Base-by-base conservation (phyloP, 1,284 basidiomycete species). In the Chalciporus sp. region DNA sequence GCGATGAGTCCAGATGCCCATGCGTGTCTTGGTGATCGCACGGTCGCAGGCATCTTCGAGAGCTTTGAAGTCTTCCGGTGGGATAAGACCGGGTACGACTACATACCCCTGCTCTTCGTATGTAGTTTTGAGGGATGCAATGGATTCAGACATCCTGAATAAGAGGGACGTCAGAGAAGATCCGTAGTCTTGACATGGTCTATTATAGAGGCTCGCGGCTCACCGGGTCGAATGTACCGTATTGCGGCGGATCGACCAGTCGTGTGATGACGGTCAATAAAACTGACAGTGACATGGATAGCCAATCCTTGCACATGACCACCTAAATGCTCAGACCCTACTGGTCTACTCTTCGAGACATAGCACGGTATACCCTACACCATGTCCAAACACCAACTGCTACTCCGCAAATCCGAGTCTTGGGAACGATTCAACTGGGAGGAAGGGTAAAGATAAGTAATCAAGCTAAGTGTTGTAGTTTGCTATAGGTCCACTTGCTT, bases 51-150 rank as follows among this genome's bases (percentile, higher is more conserved):
- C 87, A 0, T 64, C 67, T 52, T 75, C 69, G 27, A 92, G 77
- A 0, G 69, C 62, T 2, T 62, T 53, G 51, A 81, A 70, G 14
- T 79, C 70, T 2, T 69, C 65, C 0, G 73, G 61, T 4, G 78
- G 63, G 47, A 93, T 73, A 45, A 92, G 82, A 48, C 71, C 72
- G 2, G 82, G 81, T n/a, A 92, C 70, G 48, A 92, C 74, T 19
- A 91, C 85, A 66, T 81, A 93, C 35, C 92, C 91, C 55, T 88
- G 76, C n/a, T 73, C 67, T 42, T 85, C 78, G 73, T 88, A 92
- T n/a, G 52, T 51, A 7, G 44, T 58, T 57, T 48, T 68, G 52
- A 65, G 70, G 73, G 60, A n/a, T 58, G 65, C 35, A 26, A 45
- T 63, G 44, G 31, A 55, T 35, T 35, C 14, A 35, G 33, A 12